A percentile compares a stretch with the other conserved stretches of the same genome.
These are phyloP conservation scores for Hortaea werneckii DNA, from an alignment of 2,329 filamentous ascomycete genomes.

Conservation along the genomic window DNA sequence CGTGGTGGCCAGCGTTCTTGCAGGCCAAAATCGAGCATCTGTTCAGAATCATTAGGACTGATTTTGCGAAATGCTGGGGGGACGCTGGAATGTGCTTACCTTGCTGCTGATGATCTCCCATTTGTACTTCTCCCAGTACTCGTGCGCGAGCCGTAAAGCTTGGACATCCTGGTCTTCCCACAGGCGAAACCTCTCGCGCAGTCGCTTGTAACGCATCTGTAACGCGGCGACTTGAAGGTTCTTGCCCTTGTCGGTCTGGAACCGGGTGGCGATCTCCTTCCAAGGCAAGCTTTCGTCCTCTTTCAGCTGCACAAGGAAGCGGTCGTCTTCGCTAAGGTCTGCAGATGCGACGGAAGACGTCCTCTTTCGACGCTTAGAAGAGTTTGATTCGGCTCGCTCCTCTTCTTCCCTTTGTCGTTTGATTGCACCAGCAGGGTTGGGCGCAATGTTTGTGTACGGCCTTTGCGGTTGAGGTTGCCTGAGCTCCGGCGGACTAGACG, in stretches of 20 bases:
- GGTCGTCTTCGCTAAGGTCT: constrained; percentile 42
- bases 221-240: constrained; percentile 42
- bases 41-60: background rate
- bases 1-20: constrained; percentile 42
- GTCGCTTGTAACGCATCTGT: constrained; percentile 45
- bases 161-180: constrained; percentile 43
- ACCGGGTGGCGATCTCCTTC: constrained; percentile 45
- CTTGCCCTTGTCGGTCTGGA: constrained; percentile 39
- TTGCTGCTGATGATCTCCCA: constrained; percentile 45
- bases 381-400: constrained; percentile 25
- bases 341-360: constrained; percentile 27
- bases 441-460: constrained; percentile 35
- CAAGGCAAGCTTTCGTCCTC: constrained; percentile 43
- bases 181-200: constrained; percentile 40
- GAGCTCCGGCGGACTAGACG: constrained; percentile 20
- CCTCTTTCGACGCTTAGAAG: constrained; percentile 33
- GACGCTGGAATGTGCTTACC: constrained; percentile 24
- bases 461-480: constrained; percentile 30
- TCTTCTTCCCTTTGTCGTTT: constrained; percentile 31
- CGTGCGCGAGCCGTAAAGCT: constrained; percentile 40
- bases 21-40: constrained; percentile 44
- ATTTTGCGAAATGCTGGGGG: background rate
- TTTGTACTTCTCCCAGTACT: constrained; percentile 44
- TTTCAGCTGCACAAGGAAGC: constrained; percentile 40
- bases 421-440: constrained; percentile 27